A percentile compares a stretch with the other conserved stretches of the same genome.
Conservation (phyloP, 192 early-diverging fungal genomes). For the Coemansia pectinata region DNA sequence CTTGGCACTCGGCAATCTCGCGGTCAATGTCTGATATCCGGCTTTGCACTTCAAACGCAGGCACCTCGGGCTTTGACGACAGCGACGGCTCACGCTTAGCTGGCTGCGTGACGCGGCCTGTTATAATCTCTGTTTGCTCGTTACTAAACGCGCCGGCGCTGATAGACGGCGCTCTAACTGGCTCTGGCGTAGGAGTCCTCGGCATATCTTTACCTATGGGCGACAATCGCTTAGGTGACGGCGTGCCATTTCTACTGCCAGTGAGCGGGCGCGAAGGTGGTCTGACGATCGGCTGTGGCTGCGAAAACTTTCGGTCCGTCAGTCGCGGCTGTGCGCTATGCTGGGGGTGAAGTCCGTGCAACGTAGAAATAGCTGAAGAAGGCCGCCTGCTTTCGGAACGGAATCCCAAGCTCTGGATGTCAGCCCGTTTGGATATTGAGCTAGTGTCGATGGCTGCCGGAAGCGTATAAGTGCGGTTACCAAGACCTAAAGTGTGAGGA, state of each 20-base stretch:
- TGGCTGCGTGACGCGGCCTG: neutral
- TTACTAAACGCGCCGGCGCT: too few relatives aligned
- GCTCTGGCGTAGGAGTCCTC: constrained; percentile 21
- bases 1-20: constrained; percentile 41
- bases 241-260: constrained; percentile 19
- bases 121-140: neutral
- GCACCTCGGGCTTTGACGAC: constrained; percentile 7
- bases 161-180: neutral
- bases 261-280: neutral
- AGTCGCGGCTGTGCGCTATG: neutral
- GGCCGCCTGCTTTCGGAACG: neutral
- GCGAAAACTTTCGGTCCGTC: constrained; percentile 6
- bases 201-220: neutral
- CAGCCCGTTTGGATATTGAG: neutral
- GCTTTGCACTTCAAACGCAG: constrained; percentile 20
- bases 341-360: neutral
- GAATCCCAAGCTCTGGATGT: neutral
- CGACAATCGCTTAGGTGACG: constrained; percentile 14
- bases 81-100: constrained; percentile 3
- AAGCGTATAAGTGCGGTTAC: constrained; percentile 17
- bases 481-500: neutral
- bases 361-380: neutral
- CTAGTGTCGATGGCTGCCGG: neutral
- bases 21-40: constrained; percentile 46
- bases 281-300: neutral